Base-by-base conservation (phyloP, 1,284 basidiomycete genomes). In the Marasmius oreades region DNA sequence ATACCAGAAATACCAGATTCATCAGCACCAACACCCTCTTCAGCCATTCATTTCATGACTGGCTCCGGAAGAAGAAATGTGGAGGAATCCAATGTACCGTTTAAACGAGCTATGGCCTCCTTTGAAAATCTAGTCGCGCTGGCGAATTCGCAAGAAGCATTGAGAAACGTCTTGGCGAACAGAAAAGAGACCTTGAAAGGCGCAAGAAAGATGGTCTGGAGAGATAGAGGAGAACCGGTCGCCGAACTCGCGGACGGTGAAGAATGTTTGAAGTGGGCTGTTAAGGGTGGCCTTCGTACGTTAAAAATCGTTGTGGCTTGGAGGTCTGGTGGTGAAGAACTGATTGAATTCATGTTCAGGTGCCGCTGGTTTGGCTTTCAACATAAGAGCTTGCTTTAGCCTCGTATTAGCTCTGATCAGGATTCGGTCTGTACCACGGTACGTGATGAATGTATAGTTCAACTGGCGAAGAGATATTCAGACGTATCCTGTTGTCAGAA, bases 121-220 rank as follows among this genome's bases (percentile, higher is more conserved):
- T 91, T 90, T 61, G 88, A 92, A 66, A 92, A 92, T 65, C 72
- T 92, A 8, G 87, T 92, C 50, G 87, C 84, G 16, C 78, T 92
- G 47, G 88, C 89, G 10, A 90, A 92, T 67, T 85, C 91, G 68
- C 88, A 90, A 64, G 84, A 88, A 58, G 73, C 80, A 1, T 75
- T 92, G 39, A 59, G 52, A 39, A 54, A 59, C 45, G 88, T 84
- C 11, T 78, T 92, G 51, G 88, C 89, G 11, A 91, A 92, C 66
- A 84, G 91, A 68, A 88, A 89, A 64, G 83, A 88, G 58, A 74
- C 80, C 1, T 75, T 91, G 42, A 79, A 74, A 58, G 86, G 86
- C 56, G 87, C 91, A 0, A 76, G 82, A 44, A 86, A 81, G 67
- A 86, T 93, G 65, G 84, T 96, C 1, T 96, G 93, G 92, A 78